Conservation (phyloP, 495 filamentous ascomycete species). For the Entonaema liquescens region DNA sequence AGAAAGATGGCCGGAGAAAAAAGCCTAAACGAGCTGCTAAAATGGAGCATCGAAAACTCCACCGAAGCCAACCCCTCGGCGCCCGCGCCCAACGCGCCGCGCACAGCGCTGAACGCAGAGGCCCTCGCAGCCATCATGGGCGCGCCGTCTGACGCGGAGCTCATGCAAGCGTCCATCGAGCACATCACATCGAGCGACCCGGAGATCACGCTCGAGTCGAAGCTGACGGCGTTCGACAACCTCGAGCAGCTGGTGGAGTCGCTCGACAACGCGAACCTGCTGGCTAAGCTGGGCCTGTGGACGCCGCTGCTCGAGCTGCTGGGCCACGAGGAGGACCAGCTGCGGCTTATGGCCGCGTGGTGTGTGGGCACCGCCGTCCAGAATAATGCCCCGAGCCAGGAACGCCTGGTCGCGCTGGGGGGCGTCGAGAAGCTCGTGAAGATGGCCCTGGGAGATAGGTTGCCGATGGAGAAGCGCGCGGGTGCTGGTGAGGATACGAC, state of each 20-base stretch:
- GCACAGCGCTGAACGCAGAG: slow-evolving; percentile 64
- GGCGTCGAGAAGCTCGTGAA: slow-evolving; percentile 73
- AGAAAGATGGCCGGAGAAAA: slow-evolving; percentile 50
- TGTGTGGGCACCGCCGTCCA: slow-evolving; percentile 94
- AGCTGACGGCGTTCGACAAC: slow-evolving; percentile 92
- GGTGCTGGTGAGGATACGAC: slow-evolving; percentile 8
- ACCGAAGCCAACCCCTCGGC: slow-evolving; percentile 53
- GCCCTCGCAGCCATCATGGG: slow-evolving; percentile 76
- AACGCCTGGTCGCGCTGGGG: slow-evolving; percentile 74
- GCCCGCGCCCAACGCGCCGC: slow-evolving; percentile 45
- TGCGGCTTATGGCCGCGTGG: slow-evolving; percentile 87
- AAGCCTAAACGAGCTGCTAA: slow-evolving; percentile 75
- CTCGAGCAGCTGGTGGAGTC: slow-evolving; percentile 91
- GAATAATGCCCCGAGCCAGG: slow-evolving; percentile 88
- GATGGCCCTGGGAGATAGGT: slow-evolving; percentile 60
- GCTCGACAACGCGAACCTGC: slow-evolving; percentile 95
- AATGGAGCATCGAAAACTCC: slow-evolving; percentile 92
- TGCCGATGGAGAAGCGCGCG: slow-evolving; percentile 31
- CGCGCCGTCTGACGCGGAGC: slow-evolving; percentile 84
- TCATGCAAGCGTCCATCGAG: slow-evolving; percentile 85
- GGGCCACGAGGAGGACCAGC: slow-evolving; percentile 69
- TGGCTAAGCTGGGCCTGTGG: slow-evolving; percentile 82
- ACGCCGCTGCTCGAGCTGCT: slow-evolving; percentile 76
- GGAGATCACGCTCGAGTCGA: slow-evolving; percentile 72
- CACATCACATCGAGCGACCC: slow-evolving; percentile 70